Base-by-base conservation (phyloP, 1,284 basidiomycete genomes). In the Kwoniella shivajii region DNA sequence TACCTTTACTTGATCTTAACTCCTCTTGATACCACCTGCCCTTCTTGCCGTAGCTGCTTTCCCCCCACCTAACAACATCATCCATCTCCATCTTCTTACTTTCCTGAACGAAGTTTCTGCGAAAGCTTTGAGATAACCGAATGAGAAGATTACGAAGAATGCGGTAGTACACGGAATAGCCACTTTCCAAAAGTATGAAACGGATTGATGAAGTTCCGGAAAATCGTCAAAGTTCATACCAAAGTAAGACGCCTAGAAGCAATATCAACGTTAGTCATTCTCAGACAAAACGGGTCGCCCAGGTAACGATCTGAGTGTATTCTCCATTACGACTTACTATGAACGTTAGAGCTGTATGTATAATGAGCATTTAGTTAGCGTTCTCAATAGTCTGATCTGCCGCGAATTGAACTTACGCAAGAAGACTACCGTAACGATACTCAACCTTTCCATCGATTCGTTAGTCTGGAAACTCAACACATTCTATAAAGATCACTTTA, bases 351-450 rank as follows among this genome's bases (percentile, higher is more conserved):
- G 67, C 67, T 68, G 54, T 18, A 38, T n/a, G n/a, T n/a, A n/a
- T n/a, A n/a, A n/a, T n/a, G n/a, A n/a, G n/a, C n/a, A n/a, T n/a
- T n/a, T n/a, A n/a, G n/a, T n/a, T n/a, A n/a, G n/a, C n/a, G 13
- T 3, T 1, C 22, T 6, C 6, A 43, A 33, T 11, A 46, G 49
- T 26, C 16, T 38, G 27, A 42, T 18, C 18, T 24, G 18, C 9
- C 16, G 9, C 16, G 11, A 29, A 39, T 30, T 29, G 18, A 39
- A 72, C 75, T 69, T 52, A 77, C 76, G 77, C 37, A 78, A 60
- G 62, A 78, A 78, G 11, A 78, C 69, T n/a, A 78, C 76, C 4
- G 77, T 77, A 10, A 78, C 77, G 37, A 78, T 72, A 50, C 72
- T 74, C 30, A 78, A 59, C 9, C 76, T 61, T 59, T 78, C 76